A percentile compares a stretch with the other conserved stretches of the same genome.
Conservation (phyloP, 495 filamentous ascomycete species). For the Talaromyces thailandensis region DNA sequence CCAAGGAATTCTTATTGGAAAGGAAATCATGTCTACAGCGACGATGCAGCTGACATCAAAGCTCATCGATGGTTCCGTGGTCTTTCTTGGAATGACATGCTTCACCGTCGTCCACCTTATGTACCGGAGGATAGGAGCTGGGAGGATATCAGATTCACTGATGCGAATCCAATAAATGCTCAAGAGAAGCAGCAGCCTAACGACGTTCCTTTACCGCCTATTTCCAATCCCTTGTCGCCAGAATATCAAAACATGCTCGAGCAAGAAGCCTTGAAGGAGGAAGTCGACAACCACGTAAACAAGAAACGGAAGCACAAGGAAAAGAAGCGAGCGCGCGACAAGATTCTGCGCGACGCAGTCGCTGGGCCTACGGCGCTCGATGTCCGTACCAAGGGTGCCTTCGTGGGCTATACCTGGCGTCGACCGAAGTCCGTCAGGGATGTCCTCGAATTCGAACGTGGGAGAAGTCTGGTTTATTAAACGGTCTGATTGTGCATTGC, state of each 20-base stretch:
- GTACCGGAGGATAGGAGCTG: slow-evolving; percentile 58
- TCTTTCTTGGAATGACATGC: slow-evolving; percentile 60
- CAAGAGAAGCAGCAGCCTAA: background rate
- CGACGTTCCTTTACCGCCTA: background rate
- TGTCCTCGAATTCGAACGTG: slow-evolving; percentile 24
- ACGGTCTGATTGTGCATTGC: background rate
- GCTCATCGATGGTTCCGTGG: slow-evolving; percentile 63
- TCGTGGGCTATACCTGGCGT: slow-evolving; percentile 85
- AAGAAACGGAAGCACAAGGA: slow-evolving; percentile 36
- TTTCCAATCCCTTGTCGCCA: background rate
- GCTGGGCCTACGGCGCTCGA: slow-evolving; percentile 59
- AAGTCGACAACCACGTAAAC: background rate
- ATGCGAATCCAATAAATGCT: slow-evolving; percentile 31
- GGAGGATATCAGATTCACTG: slow-evolving; percentile 87
- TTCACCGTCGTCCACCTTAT: slow-evolving; percentile 62
- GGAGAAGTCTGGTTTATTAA: slow-evolving; percentile 4
- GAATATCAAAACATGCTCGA: background rate
- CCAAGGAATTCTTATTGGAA: slow-evolving; percentile 21
- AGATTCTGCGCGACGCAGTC: slow-evolving; percentile 62
- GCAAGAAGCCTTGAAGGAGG: slow-evolving; percentile 5
- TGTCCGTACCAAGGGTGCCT: slow-evolving; percentile 69
- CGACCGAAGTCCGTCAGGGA: slow-evolving; percentile 37
- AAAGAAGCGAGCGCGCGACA: slow-evolving; percentile 67
- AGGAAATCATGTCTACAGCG: slow-evolving; percentile 61
- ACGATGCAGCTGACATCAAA: slow-evolving; percentile 75